Percentiles rank a stretch among this genome's conserved stretches.
Conservation (phyloP, 345 rosid genomes). For the Euphorbia pulcherrima region DNA sequence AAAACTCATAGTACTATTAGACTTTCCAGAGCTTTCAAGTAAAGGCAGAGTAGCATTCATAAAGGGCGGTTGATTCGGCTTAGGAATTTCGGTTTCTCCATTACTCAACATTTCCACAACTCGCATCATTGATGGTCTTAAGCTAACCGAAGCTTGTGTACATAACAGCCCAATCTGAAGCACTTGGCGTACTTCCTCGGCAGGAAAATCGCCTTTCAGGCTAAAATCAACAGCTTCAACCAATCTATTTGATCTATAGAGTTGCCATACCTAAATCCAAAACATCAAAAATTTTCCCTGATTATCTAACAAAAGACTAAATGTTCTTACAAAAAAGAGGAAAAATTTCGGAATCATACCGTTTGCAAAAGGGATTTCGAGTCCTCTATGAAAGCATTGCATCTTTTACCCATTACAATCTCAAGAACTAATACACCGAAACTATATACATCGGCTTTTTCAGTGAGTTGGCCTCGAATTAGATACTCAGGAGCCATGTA, state of each 20-base stretch:
- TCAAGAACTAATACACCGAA: slow-evolving; percentile 49
- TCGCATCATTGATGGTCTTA: slow-evolving; percentile 48
- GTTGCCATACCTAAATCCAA: slow-evolving; percentile 44
- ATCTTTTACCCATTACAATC: slow-evolving; percentile 40
- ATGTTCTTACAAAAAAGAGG: background rate
- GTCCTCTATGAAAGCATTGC: slow-evolving; percentile 27
- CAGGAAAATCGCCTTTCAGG: slow-evolving; percentile 27
- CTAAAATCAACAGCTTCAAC: slow-evolving; percentile 34
- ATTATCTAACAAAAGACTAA: background rate
- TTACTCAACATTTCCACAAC: slow-evolving; percentile 35
- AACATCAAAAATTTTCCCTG: background rate
- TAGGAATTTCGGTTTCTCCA: slow-evolving; percentile 23
- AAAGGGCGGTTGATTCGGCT: slow-evolving; percentile 53
- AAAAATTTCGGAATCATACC: slow-evolving; percentile 25
- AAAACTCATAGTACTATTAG: slow-evolving; percentile 27
- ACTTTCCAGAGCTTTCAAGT: slow-evolving; percentile 21
- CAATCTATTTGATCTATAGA: slow-evolving; percentile 35
- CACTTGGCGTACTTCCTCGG: slow-evolving; percentile 25
- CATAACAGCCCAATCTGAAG: slow-evolving; percentile 51
- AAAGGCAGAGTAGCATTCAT: slow-evolving; percentile 24
- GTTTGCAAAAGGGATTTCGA: slow-evolving; percentile 38
- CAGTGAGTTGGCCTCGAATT: slow-evolving; percentile 46
- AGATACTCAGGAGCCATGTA: slow-evolving; percentile 62
- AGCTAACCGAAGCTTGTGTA: slow-evolving; percentile 41
- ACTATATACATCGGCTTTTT: slow-evolving; percentile 54